These are phyloP conservation scores for Cordyceps cateniannulata DNA, from an alignment of 2,329 filamentous ascomycete genomes.

Conservation along the genomic window DNA sequence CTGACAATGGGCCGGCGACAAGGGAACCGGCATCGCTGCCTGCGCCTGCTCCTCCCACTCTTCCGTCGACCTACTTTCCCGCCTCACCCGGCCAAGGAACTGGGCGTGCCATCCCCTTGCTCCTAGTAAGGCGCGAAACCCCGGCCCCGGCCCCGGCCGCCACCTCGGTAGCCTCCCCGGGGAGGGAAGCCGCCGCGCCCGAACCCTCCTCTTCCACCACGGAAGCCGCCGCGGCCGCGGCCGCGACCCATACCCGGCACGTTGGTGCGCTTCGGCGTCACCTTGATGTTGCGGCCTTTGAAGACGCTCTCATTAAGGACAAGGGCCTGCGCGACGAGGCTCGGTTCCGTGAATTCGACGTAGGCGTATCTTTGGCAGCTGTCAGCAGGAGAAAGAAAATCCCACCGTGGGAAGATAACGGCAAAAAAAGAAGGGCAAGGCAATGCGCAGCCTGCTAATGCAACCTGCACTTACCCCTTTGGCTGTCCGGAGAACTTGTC, in stretches of 20 bases:
- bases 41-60: background rate
- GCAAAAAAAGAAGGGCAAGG: background rate
- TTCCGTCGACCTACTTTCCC: background rate
- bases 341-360: slow-evolving; percentile 95
- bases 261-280: slow-evolving; percentile 90
- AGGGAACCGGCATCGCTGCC: too few relatives aligned
- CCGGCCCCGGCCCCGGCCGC: slow-evolving; percentile 59
- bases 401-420: background rate
- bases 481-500: slow-evolving; percentile 99
- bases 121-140: slow-evolving; percentile 60
- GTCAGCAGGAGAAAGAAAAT: slow-evolving; percentile 14
- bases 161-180: slow-evolving; percentile 58
- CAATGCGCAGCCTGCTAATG: background rate
- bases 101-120: slow-evolving; percentile 23
- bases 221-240: slow-evolving; percentile 52
- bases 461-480: slow-evolving; percentile 68
- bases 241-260: slow-evolving; percentile 89
- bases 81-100: background rate
- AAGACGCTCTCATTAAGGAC: slow-evolving; percentile 96
- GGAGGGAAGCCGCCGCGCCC: slow-evolving; percentile 49
- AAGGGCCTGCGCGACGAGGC: slow-evolving; percentile 83
- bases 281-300: slow-evolving; percentile 92
- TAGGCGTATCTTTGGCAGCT: slow-evolving; percentile 74
- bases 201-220: slow-evolving; percentile 44
- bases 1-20: too few relatives aligned